Evolutionary conservation across 805 yeast species (phyloP).

Genomic region (Barnettozyma sp.): DNA sequence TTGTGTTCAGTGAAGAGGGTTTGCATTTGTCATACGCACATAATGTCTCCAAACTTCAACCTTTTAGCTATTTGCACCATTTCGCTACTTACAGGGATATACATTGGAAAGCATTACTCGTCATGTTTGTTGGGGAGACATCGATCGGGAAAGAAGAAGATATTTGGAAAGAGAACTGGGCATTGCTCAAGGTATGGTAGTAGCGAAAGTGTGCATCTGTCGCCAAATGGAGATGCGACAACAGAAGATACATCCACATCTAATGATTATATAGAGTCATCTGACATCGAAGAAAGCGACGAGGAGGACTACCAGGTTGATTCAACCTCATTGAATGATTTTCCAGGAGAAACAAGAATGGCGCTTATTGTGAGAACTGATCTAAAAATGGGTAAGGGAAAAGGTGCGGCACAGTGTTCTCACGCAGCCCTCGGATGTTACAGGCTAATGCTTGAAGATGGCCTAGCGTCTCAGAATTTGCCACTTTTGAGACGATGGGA

Average conservation of each 20-base stretch:
- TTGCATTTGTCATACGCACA: background rate
- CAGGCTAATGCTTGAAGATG: slow-evolving; percentile 51
- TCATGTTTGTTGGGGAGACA: slow-evolving; percentile 4
- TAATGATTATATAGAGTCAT: slow-evolving; percentile 27
- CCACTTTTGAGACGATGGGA: slow-evolving; percentile 70
- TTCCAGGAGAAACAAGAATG: slow-evolving; percentile 81
- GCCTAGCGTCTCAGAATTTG: slow-evolving; percentile 50
- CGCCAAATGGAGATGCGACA: slow-evolving; percentile 11
- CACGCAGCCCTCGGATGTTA: slow-evolving; percentile 96
- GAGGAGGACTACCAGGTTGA: slow-evolving; percentile 55
- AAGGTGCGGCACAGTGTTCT: slow-evolving; percentile 94
- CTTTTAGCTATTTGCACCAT: slow-evolving; percentile 30
- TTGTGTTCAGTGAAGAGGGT: no score
- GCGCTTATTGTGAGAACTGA: slow-evolving; percentile 84
- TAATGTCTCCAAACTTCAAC: slow-evolving; percentile 14
- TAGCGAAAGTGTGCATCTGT: slow-evolving; percentile 6
- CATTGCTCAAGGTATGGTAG: slow-evolving; percentile 1
- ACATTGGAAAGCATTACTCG: slow-evolving; percentile 23
- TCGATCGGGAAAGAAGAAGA: slow-evolving; percentile 3
- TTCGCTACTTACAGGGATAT: slow-evolving; percentile 34
- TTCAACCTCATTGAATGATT: slow-evolving; percentile 50
- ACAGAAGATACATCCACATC: slow-evolving; percentile 12
- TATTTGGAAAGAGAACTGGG: background rate
- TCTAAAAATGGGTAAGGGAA: slow-evolving; percentile 88
- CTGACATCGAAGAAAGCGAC: slow-evolving; percentile 38